Percentiles rank a stretch among this genome's conserved stretches.
These are phyloP conservation scores for Withania somnifera DNA, from an alignment of 305 asterid genomes.

Conservation along the genomic window DNA sequence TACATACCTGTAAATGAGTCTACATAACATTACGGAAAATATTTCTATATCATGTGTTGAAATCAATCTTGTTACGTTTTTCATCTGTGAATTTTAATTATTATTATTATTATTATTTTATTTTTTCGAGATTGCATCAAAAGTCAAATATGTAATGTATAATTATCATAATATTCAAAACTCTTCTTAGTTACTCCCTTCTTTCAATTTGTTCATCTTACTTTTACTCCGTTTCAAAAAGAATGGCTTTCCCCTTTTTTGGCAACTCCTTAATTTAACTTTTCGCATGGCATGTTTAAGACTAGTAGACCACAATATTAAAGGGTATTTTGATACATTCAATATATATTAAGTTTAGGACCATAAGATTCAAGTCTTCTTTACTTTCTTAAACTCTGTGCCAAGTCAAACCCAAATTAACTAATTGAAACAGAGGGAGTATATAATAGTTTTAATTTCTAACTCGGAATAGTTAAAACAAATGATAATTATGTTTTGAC, in stretches of 20 bases:
- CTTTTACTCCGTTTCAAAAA: not conserved
- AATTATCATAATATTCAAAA: not conserved
- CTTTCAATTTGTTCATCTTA: not conserved
- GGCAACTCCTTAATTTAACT: not conserved
- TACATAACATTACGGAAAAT: not conserved
- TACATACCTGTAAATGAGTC: not conserved
- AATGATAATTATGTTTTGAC: not conserved
- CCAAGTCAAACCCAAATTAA: not conserved
- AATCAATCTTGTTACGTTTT: not conserved
- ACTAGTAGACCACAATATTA: too few relatives aligned
- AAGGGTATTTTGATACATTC: too few relatives aligned
- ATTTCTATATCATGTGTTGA: not conserved
- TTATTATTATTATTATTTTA: not conserved
- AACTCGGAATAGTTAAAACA: not conserved
- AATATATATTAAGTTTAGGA: not conserved
- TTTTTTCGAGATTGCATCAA: not conserved
- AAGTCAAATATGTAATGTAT: not conserved
- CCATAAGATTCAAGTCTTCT: not conserved
- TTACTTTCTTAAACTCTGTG: not conserved
- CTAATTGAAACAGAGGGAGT: not conserved
- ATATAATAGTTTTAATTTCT: not conserved
- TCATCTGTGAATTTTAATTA: not conserved
- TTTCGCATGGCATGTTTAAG: not conserved
- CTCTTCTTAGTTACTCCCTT: not conserved
- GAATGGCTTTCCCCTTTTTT: not conserved